phyloP scores from a whole-genome alignment of 768 basidiomycete genomes.

The Kondoa subrosea region DNA sequence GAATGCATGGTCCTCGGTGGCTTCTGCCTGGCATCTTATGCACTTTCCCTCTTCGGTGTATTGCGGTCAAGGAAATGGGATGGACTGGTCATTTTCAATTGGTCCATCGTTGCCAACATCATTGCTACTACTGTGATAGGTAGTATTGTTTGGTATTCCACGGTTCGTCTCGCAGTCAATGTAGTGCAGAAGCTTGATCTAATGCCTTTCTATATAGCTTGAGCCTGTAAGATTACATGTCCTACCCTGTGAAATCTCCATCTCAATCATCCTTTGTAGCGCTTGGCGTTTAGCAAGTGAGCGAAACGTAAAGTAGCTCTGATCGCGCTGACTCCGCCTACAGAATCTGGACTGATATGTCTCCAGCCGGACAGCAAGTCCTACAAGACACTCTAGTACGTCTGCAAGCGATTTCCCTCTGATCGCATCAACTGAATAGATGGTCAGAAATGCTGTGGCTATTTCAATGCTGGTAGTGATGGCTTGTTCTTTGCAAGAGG shows the following conservation, averaged over 20 bases:
- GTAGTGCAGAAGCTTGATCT: neutral
- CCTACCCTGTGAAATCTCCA: neutral
- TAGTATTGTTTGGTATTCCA: slow-evolving; percentile 20
- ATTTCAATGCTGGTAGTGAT: slow-evolving; percentile 9
- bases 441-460: slow-evolving; percentile 12
- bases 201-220: too few relatives aligned
- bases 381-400: slow-evolving; percentile 16
- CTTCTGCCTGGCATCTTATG: neutral
- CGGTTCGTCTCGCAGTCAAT: slow-evolving; percentile 9
- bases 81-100: slow-evolving; percentile 10
- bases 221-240: too few relatives aligned
- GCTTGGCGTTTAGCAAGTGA: slow-evolving; percentile 6
- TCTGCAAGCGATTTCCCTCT: neutral
- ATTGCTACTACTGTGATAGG: slow-evolving; percentile 9
- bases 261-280: neutral
- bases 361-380: slow-evolving; percentile 2
- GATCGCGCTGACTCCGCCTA: neutral
- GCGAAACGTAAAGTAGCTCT: neutral
- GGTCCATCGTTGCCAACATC: slow-evolving; percentile 11
- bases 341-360: slow-evolving; percentile 7
- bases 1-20: neutral
- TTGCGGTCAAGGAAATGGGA: neutral
- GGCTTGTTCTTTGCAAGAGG: slow-evolving; percentile 7
- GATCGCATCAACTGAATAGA: neutral
- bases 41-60: neutral